Conservation (phyloP, 208 protist species). For the Acanthamoeba castellanii region DNA sequence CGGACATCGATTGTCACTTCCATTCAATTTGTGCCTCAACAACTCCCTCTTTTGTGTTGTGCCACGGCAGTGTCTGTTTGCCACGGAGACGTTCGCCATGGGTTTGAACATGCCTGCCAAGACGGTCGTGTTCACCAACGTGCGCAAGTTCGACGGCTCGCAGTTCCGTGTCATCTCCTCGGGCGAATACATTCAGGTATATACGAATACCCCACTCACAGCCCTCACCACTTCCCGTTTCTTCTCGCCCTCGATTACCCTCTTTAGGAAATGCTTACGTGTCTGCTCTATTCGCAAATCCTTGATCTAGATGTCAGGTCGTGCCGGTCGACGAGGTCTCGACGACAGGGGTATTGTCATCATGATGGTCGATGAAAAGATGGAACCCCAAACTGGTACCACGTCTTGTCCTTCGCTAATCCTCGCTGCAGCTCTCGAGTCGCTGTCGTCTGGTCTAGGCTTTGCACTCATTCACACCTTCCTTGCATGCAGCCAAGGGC, state of each 20-base stretch:
- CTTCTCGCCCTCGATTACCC: background rate
- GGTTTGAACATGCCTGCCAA: conserved; percentile 99
- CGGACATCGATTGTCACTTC: conserved; percentile 2
- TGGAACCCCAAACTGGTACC: conserved; percentile 94
- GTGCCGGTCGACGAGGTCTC: conserved; percentile 99
- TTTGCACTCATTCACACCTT: too few relatives aligned
- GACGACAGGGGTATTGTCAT: conserved; percentile 99
- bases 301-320: conserved; percentile 99
- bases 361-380: conserved; percentile 97
- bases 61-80: conserved; percentile 94
- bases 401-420: background rate
- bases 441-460: background rate
- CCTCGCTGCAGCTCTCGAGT: background rate
- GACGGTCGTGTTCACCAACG: conserved; percentile 98
- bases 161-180: conserved; percentile 95
- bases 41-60: background rate
- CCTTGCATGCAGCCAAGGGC: conserved; percentile 71
- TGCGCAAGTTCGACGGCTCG: conserved; percentile 99
- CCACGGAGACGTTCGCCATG: conserved; percentile 99
- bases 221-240: background rate
- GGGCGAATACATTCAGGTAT: conserved; percentile 98
- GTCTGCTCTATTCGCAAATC: conserved; percentile 75
- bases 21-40: background rate
- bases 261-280: conserved; percentile 75
- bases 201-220: background rate